These are phyloP conservation scores for Tothia fuscella DNA, from an alignment of 2,329 filamentous ascomycete species.

Conservation along the genomic window DNA sequence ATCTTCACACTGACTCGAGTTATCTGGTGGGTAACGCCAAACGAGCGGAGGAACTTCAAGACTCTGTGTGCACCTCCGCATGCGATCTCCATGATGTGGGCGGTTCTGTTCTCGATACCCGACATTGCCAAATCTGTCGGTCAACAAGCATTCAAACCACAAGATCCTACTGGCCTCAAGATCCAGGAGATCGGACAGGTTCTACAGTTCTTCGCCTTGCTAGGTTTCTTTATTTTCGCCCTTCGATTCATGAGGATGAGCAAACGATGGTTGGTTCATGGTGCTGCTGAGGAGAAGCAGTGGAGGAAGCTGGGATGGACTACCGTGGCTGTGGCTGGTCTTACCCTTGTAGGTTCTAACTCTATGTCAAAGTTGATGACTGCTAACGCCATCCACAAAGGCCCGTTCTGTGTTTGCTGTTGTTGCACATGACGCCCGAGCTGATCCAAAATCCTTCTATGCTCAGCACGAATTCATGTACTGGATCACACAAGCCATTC, in stretches of 20 bases:
- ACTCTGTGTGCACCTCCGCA: slow-evolving; percentile 3
- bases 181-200: neutral
- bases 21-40: slow-evolving; percentile 10
- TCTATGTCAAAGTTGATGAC: neutral
- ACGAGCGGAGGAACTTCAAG: slow-evolving; percentile 4
- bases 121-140: slow-evolving; percentile 6
- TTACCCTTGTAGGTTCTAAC: slow-evolving; percentile 3
- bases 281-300: slow-evolving; percentile 2
- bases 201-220: slow-evolving; percentile 1
- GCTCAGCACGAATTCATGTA: slow-evolving; percentile 7
- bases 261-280: slow-evolving; percentile 3
- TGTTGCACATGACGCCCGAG: slow-evolving; percentile 4
- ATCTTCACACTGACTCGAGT: slow-evolving; percentile 9
- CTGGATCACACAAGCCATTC: slow-evolving; percentile 5
- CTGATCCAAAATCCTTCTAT: slow-evolving; percentile 4
- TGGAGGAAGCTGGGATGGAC: slow-evolving; percentile 7
- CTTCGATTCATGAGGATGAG: slow-evolving; percentile 10
- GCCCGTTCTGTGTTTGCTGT: slow-evolving; percentile 1
- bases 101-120: neutral
- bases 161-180: neutral
- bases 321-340: neutral
- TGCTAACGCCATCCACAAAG: neutral
- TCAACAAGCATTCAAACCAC: slow-evolving; percentile 3
- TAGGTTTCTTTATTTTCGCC: neutral
- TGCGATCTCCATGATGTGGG: slow-evolving; percentile 5